A percentile compares a stretch with the other conserved stretches of the same genome.
These are phyloP conservation scores for Pyricularia sp. DNA, from an alignment of 2,329 filamentous ascomycete species.

Conservation along the genomic window DNA sequence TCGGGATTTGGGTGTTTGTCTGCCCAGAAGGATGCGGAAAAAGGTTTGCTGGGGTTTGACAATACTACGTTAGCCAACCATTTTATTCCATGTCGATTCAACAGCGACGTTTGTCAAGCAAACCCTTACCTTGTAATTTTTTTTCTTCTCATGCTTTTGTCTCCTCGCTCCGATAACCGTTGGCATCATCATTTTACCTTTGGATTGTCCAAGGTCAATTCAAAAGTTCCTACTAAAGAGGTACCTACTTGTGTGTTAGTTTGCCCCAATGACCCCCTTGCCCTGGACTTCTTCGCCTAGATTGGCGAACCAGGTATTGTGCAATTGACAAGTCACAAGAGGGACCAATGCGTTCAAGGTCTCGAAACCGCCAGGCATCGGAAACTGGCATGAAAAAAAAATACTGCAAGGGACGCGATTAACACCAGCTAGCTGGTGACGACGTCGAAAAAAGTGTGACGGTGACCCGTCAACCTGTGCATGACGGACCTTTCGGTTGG, in stretches of 20 bases:
- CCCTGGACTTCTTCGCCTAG: not conserved
- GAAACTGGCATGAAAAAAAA: not conserved
- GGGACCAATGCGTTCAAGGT: not conserved
- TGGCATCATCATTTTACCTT: conserved; percentile 4
- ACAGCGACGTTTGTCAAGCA: not conserved
- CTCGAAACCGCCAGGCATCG: not conserved
- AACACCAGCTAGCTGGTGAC: not conserved
- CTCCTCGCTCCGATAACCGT: conserved; percentile 9
- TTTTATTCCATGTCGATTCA: not conserved
- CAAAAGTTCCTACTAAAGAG: not conserved
- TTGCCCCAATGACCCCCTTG: not conserved
- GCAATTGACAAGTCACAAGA: not conserved
- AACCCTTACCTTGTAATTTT: not conserved
- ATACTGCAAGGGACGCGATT: too few species aligned
- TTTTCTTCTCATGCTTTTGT: conserved; percentile 11
- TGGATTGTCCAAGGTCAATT: not conserved
- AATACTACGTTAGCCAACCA: not conserved
- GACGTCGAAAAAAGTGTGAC: not conserved
- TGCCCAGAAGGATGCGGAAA: not conserved
- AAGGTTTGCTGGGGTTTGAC: not conserved
- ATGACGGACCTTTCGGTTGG: not conserved
- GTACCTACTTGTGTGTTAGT: not conserved
- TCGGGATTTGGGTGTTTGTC: not conserved
- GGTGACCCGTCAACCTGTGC: not conserved
- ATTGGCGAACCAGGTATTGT: not conserved